A percentile compares a stretch with the other conserved stretches of the same genome.
phyloP scores from a whole-genome alignment of 768 basidiomycete genomes.

The Cyclocybe aegerita region DNA sequence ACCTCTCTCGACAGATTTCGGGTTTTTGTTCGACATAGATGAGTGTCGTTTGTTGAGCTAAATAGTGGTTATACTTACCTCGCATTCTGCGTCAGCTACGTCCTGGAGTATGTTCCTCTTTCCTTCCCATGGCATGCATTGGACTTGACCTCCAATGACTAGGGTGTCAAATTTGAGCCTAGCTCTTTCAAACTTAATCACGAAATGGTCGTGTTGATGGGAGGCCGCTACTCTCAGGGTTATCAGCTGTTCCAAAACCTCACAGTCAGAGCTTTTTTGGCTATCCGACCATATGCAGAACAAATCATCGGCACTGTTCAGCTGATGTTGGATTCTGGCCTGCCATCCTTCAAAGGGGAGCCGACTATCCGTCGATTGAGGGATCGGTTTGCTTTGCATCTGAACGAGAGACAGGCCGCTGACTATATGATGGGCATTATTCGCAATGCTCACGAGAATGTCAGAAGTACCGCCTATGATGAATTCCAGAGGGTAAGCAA shows the following conservation, averaged over 20 bases:
- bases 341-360: constrained; percentile 98
- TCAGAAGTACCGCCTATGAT: constrained; percentile 91
- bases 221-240: constrained; percentile 90
- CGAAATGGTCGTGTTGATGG: constrained; percentile 98
- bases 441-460: constrained; percentile 92
- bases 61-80: constrained; percentile 24
- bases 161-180: constrained; percentile 99
- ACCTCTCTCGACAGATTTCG: constrained; percentile 65
- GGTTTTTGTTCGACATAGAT: constrained; percentile 98
- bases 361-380: constrained; percentile 82
- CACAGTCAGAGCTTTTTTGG: constrained; percentile 94
- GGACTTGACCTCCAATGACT: constrained; percentile 7
- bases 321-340: constrained; percentile 91
- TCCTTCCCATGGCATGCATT: not conserved
- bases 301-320: constrained; percentile 86
- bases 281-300: constrained; percentile 91
- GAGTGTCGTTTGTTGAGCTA: constrained; percentile 41
- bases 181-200: constrained; percentile 98
- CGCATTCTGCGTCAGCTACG: constrained; percentile 39
- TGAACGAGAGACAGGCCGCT: constrained; percentile 89
- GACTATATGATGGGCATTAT: constrained; percentile 91
- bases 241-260: constrained; percentile 93
- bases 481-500: constrained; percentile 84
- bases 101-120: constrained; percentile 56
- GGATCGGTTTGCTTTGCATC: constrained; percentile 80